Evolutionary conservation across 345 rosid species (phyloP), one percentile per base, ranked within the genome.

Genomic region (Eucalyptus urophylla): DNA sequence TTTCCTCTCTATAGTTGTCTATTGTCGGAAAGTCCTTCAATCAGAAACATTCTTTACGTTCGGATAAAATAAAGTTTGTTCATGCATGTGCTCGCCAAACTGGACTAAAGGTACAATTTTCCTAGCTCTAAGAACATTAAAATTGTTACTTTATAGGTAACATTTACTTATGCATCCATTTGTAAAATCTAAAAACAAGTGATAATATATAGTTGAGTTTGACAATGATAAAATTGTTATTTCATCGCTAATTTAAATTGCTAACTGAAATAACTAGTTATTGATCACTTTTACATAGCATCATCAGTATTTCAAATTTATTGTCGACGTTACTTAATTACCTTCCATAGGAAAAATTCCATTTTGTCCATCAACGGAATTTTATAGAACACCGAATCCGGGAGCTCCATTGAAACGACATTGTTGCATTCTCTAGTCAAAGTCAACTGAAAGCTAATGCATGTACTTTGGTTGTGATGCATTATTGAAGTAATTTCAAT

Each of bases 221-320:
- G 33, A 6, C 9, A 62, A 14, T 13, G 5, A 6, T 62, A 13
- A 62, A 6, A 14, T 62, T 62, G 6, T 1, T 29, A 14, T 29
- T 29, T 62, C 72, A 29, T 62, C 5, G 9, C 17, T 62, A 62
- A 62, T 62, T 29, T 10, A 62, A 62, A 62, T 6, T 4, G 17
- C 8, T 29, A 29, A 62, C 1, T 4, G 1, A 6, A 62, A 6
- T 14, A 62, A 62, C 17, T 6, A 29, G 27, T 3, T 62, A 29
- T 29, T 12, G 8, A 6, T 6, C 33, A 62, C 72, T 29, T 14
- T 13, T n/a, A 49, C 17, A 49, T 5, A 2, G 5, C 51, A 2
- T 49, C 6, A 1, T 5, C 7, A 0, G 0, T 49, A 49, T 14
- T 49, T 49, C 0, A 1, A 56, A 56, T 56, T 22, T 56, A 4